Conservation (phyloP, 352 stramenopile genomes). For the Phytopythium aichiense region DNA sequence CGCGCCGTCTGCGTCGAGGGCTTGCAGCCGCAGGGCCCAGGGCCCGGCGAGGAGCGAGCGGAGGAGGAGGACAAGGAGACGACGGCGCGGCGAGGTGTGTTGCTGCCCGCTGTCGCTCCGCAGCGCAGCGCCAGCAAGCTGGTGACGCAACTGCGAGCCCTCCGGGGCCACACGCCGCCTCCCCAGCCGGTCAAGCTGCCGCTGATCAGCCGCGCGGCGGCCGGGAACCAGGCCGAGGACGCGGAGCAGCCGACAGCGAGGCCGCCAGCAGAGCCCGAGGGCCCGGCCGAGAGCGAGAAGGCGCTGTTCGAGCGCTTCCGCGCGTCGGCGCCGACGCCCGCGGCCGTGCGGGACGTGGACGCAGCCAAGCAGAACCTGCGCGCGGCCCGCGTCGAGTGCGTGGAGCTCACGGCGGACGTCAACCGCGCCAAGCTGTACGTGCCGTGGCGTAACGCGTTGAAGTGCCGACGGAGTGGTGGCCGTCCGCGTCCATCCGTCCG, state of each 20-base stretch:
- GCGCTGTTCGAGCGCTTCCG: slow-evolving; percentile 57
- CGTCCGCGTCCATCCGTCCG: background rate
- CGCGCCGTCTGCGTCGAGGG: slow-evolving; percentile 29
- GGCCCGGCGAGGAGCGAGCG: slow-evolving; percentile 1
- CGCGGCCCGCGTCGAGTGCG: slow-evolving; percentile 29
- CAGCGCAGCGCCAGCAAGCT: slow-evolving; percentile 33
- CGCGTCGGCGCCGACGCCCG: slow-evolving; percentile 23
- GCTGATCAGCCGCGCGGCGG: background rate
- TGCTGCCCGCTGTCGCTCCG: background rate
- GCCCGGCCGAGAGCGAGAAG: slow-evolving; percentile 30
- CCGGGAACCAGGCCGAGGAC: slow-evolving; percentile 5
- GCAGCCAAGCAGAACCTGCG: slow-evolving; percentile 58
- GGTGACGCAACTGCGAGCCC: slow-evolving; percentile 44
- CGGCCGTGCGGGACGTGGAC: slow-evolving; percentile 52
- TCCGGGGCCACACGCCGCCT: slow-evolving; percentile 23
- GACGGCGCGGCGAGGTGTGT: background rate
- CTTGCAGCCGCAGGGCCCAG: slow-evolving; percentile 12
- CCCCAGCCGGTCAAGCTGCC: background rate
- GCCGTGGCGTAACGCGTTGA: background rate
- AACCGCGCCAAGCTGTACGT: slow-evolving; percentile 61
- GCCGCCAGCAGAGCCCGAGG: slow-evolving; percentile 1
- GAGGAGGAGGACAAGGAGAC: background rate
- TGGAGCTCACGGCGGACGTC: slow-evolving; percentile 34
- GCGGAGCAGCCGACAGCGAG: slow-evolving; percentile 5
- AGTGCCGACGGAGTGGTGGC: background rate